Conservation (phyloP, 257 asterid genomes). For the Nicotiana otophora region DNA sequence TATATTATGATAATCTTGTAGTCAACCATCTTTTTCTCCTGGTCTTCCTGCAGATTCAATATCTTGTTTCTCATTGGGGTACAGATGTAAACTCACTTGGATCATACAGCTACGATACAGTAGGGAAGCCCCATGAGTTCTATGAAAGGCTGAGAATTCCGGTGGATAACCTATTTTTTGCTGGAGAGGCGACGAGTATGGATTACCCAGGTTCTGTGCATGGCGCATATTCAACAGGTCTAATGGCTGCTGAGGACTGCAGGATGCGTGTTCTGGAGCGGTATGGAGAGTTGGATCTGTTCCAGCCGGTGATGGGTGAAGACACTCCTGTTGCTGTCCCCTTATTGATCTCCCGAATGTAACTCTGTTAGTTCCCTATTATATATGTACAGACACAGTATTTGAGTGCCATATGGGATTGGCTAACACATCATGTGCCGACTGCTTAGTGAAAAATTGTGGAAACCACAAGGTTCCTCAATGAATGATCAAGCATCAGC, state of each 20-base stretch:
- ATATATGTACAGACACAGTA: not conserved
- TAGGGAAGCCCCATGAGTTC: constrained; percentile 73
- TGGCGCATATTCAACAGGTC: constrained; percentile 83
- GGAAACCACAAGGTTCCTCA: constrained; percentile 31
- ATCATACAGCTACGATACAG: constrained; percentile 79
- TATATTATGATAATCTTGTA: not conserved
- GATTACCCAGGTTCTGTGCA: constrained; percentile 89
- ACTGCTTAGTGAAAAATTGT: constrained; percentile 46
- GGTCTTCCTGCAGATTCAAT: constrained; percentile 53
- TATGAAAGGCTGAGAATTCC: constrained; percentile 76
- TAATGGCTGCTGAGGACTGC: constrained; percentile 90
- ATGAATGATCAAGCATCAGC: constrained; percentile 53
- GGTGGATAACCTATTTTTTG: constrained; percentile 80
- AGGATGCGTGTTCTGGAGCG: constrained; percentile 85
- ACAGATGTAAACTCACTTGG: constrained; percentile 65
- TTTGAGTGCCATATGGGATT: not conserved
- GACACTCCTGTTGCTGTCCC: constrained; percentile 55
- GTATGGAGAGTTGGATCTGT: constrained; percentile 68
- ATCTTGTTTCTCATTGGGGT: constrained; percentile 89
- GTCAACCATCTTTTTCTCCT: not conserved
- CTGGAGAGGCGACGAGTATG: constrained; percentile 82
- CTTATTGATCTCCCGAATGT: constrained; percentile 63
- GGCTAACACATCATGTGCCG: constrained; percentile 20
- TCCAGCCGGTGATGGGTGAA: constrained; percentile 72
- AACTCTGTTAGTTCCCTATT: not conserved